Evolutionary conservation across 2,329 filamentous ascomycete species (phyloP).

Genomic region (Emergomyces pasteurianus): DNA sequence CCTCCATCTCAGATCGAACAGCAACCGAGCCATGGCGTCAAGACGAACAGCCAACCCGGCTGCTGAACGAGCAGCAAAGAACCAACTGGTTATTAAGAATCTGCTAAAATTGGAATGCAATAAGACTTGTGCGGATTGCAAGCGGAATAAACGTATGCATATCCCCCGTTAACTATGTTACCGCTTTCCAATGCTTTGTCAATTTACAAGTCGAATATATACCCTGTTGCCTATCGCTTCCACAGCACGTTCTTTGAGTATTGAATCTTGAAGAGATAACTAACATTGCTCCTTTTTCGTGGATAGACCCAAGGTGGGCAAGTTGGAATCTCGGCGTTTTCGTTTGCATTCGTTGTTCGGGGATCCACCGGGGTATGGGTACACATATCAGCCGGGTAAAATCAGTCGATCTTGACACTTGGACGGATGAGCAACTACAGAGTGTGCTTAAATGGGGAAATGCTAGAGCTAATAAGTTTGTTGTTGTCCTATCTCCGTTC

Average conservation of each 20-base stretch:
- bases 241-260: neutral
- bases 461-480: conserved; percentile 80
- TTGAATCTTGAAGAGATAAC: neutral
- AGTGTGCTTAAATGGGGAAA: conserved; percentile 96
- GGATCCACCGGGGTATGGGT: conserved; percentile 97
- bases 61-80: conserved; percentile 81
- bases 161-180: neutral
- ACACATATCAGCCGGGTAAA: conserved; percentile 98
- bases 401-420: conserved; percentile 92
- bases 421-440: conserved; percentile 96
- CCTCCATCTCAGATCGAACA: neutral
- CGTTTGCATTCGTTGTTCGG: conserved; percentile 94
- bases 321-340: conserved; percentile 98
- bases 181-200: neutral
- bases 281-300: neutral
- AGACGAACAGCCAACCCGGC: conserved; percentile 26
- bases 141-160: conserved; percentile 91
- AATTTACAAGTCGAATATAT: neutral
- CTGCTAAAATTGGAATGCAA: conserved; percentile 89
- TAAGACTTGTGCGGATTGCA: conserved; percentile 97
- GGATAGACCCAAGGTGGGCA: conserved; percentile 86
- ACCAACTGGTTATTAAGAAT: conserved; percentile 86
- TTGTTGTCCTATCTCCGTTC: conserved; percentile 4
- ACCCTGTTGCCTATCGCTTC: neutral
- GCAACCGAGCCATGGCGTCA: neutral